phyloP scores from a whole-genome alignment of 768 basidiomycete species.

The Pisolithus tinctorius region DNA sequence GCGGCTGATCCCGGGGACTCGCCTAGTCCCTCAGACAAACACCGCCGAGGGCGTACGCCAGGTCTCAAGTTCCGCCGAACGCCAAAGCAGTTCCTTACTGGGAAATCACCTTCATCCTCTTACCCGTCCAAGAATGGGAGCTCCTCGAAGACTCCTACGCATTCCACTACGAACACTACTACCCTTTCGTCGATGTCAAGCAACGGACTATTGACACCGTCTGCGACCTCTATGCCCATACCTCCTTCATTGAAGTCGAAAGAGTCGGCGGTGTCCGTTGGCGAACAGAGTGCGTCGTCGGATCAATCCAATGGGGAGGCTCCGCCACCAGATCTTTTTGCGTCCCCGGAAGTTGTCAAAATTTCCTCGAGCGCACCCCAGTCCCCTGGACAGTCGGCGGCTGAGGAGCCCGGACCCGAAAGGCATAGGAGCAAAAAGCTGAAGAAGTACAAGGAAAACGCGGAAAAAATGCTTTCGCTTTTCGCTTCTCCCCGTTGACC shows the following conservation, averaged over 20 bases:
- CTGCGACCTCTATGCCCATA: constrained; percentile 38
- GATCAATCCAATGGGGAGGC: constrained; percentile 60
- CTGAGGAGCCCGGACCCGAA: constrained; percentile 37
- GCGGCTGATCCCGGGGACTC: constrained; percentile 35
- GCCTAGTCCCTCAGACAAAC: constrained; percentile 43
- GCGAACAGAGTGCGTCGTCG: constrained; percentile 63
- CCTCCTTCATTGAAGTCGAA: constrained; percentile 76
- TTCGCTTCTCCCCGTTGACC: constrained; percentile 66
- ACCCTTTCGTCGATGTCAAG: constrained; percentile 34
- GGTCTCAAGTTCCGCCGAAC: constrained; percentile 68
- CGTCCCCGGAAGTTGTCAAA: constrained; percentile 27
- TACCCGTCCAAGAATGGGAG: constrained; percentile 25
- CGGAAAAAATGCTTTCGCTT: constrained; percentile 78
- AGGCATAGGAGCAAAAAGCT: constrained; percentile 67
- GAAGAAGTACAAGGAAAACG: constrained; percentile 83
- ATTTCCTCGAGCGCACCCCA: no score
- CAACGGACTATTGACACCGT: constrained; percentile 53
- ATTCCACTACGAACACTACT: constrained; percentile 35
- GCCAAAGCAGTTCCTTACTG: constrained; percentile 64
- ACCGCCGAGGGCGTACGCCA: constrained; percentile 61
- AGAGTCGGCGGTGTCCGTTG: constrained; percentile 70
- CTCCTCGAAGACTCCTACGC: constrained; percentile 31
- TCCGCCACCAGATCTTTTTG: constrained; percentile 16
- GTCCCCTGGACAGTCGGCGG: background rate
- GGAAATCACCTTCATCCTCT: constrained; percentile 53